Evolutionary conservation across 106 monocot genomes (phyloP), one percentile per base, ranked within the genome.

Genomic region (Ottelia alismoides): DNA sequence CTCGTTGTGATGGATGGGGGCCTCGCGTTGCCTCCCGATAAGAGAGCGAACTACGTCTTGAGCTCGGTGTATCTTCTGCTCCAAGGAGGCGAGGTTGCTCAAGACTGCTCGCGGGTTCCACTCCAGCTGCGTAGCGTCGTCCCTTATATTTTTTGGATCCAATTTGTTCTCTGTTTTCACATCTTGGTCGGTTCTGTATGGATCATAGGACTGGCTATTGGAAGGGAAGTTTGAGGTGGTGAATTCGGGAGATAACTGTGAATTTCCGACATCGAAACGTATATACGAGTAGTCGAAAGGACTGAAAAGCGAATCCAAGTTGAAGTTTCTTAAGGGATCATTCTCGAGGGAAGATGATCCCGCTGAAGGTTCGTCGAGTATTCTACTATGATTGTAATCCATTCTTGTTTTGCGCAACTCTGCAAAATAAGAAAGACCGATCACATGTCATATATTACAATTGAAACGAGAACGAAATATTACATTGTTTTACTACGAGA

Each of bases 61-160:
- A 55, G 85, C 78, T 57, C 85, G 71, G 54, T 88, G 88, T 25
- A 96, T 78, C 70, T 85, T 96, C 56, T 96, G 94, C 69, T 96
- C 94, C 45, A 96, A 76, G 47, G 89, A 76, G 29, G 94, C 66
- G 53, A 88, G 84, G 62, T 70, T 89, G 46, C 49, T 74, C 30
- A 96, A 64, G 56, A 96, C 76, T 19, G 54, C 58, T 31, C 60
- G 69, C 5, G 84, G 88, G 51, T 96, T 78, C 84, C 88, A 89
- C 63, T 72, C 70, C 22, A 59, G 45, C 29, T 45, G 10, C n/a
- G n/a, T n/a, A n/a, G n/a, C n/a, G n/a, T n/a, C n/a, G n/a, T n/a
- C n/a, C n/a, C n/a, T 18, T 6, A 21, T 22, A 31, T 62, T 30
- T 16, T 12, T 53, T 47, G 56, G 12, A 51, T 70, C 69, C 5